Percentiles rank a stretch among this genome's conserved stretches.
These are phyloP conservation scores for Suhomyces maxii DNA, from an alignment of 1,139 yeast genomes.

Conservation along the genomic window DNA sequence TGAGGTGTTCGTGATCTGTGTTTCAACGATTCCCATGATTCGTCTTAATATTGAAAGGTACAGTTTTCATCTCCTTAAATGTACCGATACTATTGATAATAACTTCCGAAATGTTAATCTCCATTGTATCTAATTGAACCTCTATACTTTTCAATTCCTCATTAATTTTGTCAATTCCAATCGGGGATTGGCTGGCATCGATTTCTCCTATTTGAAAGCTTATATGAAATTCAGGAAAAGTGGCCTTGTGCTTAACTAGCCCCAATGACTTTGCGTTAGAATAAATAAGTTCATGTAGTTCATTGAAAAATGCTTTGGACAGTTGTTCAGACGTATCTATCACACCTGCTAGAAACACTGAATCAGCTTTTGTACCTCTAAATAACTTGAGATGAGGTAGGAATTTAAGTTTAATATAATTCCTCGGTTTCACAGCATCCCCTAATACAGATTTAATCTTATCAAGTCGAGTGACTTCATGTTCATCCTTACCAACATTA, in stretches of 20 bases:
- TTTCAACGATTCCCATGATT: too few species aligned
- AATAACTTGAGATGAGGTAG: slow-evolving; percentile 9
- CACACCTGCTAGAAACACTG: slow-evolving; percentile 13
- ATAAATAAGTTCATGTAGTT: slow-evolving; percentile 7
- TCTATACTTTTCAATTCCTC: slow-evolving; percentile 4
- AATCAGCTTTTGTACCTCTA: slow-evolving; percentile 3
- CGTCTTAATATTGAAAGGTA: background rate
- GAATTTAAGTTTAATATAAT: slow-evolving; percentile 10
- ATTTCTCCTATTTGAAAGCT: slow-evolving; percentile 12
- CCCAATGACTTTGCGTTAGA: slow-evolving; percentile 9
- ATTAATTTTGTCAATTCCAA: slow-evolving; percentile 2
- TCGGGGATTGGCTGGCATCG: background rate
- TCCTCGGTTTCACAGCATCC: slow-evolving; percentile 1
- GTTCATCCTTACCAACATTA: slow-evolving; percentile 8
- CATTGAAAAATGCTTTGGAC: slow-evolving; percentile 6
- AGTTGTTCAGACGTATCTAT: slow-evolving; percentile 2
- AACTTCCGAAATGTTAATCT: slow-evolving; percentile 6
- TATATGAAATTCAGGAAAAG: slow-evolving; percentile 10
- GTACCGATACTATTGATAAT: slow-evolving; percentile 2
- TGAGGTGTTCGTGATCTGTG: too few species aligned
- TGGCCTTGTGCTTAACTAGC: background rate
- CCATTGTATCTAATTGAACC: slow-evolving; percentile 6
- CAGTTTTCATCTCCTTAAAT: background rate
- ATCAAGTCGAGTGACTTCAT: slow-evolving; percentile 5
- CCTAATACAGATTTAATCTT: slow-evolving; percentile 9